phyloP scores from a whole-genome alignment of 352 stramenopile genomes.

The Globisporangium spiculum region DNA sequence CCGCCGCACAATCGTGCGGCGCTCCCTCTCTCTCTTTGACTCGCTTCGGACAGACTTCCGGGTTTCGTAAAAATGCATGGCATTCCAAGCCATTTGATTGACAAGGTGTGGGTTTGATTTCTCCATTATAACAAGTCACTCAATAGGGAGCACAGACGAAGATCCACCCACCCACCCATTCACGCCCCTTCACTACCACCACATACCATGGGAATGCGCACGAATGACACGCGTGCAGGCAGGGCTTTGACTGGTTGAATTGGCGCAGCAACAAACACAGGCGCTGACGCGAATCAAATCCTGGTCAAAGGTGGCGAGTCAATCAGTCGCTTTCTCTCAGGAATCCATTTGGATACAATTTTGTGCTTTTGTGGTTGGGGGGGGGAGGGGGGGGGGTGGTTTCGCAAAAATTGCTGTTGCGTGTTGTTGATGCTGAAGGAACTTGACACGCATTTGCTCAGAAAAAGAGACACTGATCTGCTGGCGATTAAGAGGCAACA shows the following conservation, averaged over 20 bases:
- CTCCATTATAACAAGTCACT: not conserved
- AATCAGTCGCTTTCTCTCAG: not conserved
- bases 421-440: not conserved
- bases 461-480: not conserved
- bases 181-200: not conserved
- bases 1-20: not conserved
- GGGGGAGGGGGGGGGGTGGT: not conserved
- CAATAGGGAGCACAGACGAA: not conserved
- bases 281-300: not conserved
- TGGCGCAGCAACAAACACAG: not conserved
- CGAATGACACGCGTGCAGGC: not conserved
- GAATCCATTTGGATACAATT: not conserved
- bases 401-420: not conserved
- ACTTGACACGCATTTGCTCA: not conserved
- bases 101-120: not conserved
- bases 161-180: not conserved
- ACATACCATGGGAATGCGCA: not conserved
- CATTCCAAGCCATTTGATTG: not conserved
- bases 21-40: no score
- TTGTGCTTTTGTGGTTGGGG: not conserved
- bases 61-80: not conserved
- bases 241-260: not conserved
- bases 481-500: not conserved
- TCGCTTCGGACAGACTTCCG: not conserved
- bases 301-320: not conserved